Evolutionary conservation across 2,329 filamentous ascomycete species (phyloP).

Genomic region (Pezizomycotina sp.): DNA sequence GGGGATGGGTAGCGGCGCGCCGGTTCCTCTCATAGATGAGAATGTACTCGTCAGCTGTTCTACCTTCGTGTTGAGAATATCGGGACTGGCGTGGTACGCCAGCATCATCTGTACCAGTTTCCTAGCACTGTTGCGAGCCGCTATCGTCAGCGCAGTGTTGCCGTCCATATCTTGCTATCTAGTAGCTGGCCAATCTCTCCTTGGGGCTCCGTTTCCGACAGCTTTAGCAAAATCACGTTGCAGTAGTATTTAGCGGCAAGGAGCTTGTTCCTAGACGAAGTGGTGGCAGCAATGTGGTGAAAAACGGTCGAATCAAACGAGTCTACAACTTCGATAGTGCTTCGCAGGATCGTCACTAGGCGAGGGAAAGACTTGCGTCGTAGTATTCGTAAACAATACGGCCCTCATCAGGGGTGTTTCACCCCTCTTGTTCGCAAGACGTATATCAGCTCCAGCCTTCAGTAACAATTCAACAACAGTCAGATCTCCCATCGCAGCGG

Average conservation of each 20-base stretch:
- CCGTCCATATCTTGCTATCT: conserved; percentile 67
- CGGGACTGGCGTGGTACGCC: conserved; percentile 63
- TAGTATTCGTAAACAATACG: conserved; percentile 90
- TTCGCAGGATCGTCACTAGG: conserved; percentile 66
- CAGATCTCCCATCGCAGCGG: conserved; percentile 89
- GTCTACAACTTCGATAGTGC: conserved; percentile 66
- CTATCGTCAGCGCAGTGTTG: conserved; percentile 65
- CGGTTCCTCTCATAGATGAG: conserved; percentile 51
- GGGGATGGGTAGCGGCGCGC: conserved; percentile 50
- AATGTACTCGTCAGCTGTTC: conserved; percentile 73
- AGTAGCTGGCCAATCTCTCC: conserved; percentile 62
- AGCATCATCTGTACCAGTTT: conserved; percentile 73
- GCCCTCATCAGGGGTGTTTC: conserved; percentile 91
- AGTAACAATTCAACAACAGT: conserved; percentile 80
- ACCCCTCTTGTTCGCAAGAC: conserved; percentile 51
- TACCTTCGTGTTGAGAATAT: conserved; percentile 67
- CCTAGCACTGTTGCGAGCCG: conserved; percentile 66
- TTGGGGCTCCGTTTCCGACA: conserved; percentile 60
- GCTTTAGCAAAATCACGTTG: conserved; percentile 73
- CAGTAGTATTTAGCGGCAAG: conserved; percentile 85
- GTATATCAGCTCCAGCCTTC: conserved; percentile 57
- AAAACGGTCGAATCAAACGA: conserved; percentile 74
- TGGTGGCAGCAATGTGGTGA: conserved; percentile 83
- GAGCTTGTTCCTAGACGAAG: conserved; percentile 69
- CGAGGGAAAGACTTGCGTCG: conserved; percentile 75